These are phyloP conservation scores for Calonectria crousiana DNA, from an alignment of 2,329 filamentous ascomycete species.

Conservation along the genomic window DNA sequence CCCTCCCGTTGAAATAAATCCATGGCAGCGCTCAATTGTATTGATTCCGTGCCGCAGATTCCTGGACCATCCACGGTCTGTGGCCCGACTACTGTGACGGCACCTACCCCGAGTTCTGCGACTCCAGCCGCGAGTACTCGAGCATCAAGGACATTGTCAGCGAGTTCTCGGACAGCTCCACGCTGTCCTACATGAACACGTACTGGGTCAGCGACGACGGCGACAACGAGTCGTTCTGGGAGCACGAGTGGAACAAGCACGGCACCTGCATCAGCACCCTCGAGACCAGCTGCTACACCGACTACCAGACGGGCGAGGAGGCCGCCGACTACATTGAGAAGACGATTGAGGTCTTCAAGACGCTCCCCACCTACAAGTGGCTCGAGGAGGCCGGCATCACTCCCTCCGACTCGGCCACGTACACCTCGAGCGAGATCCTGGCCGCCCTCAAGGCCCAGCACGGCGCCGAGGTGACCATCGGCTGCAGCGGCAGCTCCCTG, in stretches of 20 bases:
- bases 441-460: constrained; percentile 66
- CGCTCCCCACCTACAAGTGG: constrained; percentile 73
- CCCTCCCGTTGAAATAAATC: fast-evolving
- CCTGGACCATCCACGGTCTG: constrained; percentile 82
- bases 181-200: constrained; percentile 75
- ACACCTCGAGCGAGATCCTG: constrained; percentile 70
- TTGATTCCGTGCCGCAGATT: constrained; percentile 56
- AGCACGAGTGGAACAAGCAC: constrained; percentile 82
- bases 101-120: constrained; percentile 76
- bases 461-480: constrained; percentile 68
- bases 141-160: constrained; percentile 75
- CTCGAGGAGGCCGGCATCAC: constrained; percentile 72
- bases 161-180: constrained; percentile 62
- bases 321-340: constrained; percentile 78
- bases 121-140: constrained; percentile 69
- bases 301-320: constrained; percentile 72
- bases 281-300: constrained; percentile 73
- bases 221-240: constrained; percentile 75
- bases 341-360: constrained; percentile 74
- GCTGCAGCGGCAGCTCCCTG: constrained; percentile 63
- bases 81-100: constrained; percentile 78
- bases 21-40: too few relatives aligned
- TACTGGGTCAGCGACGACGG: constrained; percentile 80
- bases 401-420: constrained; percentile 67
- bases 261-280: constrained; percentile 81